These are phyloP conservation scores for Mrakia blollopis DNA, from an alignment of 768 basidiomycete species.

Conservation along the genomic window DNA sequence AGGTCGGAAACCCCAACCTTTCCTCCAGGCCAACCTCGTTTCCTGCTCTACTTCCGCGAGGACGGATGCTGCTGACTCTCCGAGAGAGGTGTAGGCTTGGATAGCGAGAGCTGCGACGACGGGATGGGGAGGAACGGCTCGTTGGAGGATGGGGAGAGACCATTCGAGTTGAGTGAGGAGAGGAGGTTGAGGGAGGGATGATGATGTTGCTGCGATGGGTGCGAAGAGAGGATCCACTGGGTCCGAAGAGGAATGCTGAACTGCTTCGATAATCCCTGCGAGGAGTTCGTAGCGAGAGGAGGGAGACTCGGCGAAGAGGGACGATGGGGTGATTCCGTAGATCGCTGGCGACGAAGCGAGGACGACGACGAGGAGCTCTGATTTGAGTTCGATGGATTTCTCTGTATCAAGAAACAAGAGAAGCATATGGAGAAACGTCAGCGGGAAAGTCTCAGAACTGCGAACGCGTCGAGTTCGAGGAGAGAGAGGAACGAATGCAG, in stretches of 20 bases:
- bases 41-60: background rate
- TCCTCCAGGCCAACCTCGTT: background rate
- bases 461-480: background rate
- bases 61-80: background rate
- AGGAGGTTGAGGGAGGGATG: background rate
- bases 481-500: background rate
- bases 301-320: background rate
- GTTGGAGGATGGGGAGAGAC: slow-evolving; percentile 13
- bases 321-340: background rate
- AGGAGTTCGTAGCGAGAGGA: background rate
- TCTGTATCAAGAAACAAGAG: background rate
- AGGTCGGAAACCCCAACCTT: background rate
- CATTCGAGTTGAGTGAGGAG: background rate
- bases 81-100: slow-evolving; percentile 10
- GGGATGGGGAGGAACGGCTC: background rate
- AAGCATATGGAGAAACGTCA: background rate
- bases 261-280: background rate
- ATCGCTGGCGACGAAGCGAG: slow-evolving; percentile 7
- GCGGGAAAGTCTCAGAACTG: background rate
- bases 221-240: background rate
- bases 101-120: slow-evolving; percentile 3
- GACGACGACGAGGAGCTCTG: background rate
- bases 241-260: background rate
- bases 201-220: background rate
- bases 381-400: background rate